phyloP scores from a whole-genome alignment of 371 early-diverging fungal genomes.

The Apophysomyces elegans region DNA sequence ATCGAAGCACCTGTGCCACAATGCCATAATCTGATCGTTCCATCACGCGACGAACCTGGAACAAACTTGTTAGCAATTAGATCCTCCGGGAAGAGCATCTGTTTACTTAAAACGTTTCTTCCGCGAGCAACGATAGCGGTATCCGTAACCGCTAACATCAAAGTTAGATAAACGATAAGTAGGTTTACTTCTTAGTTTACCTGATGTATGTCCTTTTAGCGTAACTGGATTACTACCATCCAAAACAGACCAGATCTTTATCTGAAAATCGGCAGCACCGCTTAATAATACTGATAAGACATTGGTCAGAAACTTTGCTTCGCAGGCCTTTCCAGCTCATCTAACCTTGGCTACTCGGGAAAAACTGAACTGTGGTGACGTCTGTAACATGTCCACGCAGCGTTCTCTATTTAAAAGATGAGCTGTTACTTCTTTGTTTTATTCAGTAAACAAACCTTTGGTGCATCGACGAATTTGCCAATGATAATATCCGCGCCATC shows the following conservation, averaged over 20 bases:
- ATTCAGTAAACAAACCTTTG: background rate
- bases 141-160: constrained; percentile 54
- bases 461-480: constrained; percentile 39
- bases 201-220: constrained; percentile 67
- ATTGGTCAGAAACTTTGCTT: background rate
- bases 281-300: constrained; percentile 60
- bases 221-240: constrained; percentile 81
- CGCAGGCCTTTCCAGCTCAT: background rate
- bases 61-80: background rate
- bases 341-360: constrained; percentile 77
- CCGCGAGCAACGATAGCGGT: constrained; percentile 61
- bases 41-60: constrained; percentile 61
- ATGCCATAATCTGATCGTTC: constrained; percentile 61
- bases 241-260: constrained; percentile 75
- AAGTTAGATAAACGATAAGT: background rate
- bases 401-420: constrained; percentile 34
- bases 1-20: constrained; percentile 54
- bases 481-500: constrained; percentile 44
- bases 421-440: background rate
- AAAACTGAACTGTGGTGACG: constrained; percentile 68
- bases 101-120: constrained; percentile 62
- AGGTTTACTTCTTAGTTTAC: constrained; percentile 26
- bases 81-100: background rate
- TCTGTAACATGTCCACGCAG: constrained; percentile 72
- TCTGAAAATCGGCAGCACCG: constrained; percentile 70